Evolutionary conservation across 1,284 basidiomycete genomes (phyloP), one percentile per base, ranked within the genome.

Genomic region (Coniferiporia weirii): DNA sequence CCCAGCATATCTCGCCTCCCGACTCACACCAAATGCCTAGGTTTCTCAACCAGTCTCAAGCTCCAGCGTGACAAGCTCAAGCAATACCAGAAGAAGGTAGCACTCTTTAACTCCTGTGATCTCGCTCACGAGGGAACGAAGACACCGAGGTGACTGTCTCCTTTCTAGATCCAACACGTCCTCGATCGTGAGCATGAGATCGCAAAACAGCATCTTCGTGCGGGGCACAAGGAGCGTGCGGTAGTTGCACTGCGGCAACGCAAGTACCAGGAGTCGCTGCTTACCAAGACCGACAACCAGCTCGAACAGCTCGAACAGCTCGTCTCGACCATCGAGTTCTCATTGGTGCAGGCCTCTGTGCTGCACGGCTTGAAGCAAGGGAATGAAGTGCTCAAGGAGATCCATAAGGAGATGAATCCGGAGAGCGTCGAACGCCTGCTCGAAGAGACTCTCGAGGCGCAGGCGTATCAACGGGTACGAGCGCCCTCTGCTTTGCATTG

Each of bases 311-410:
- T 99, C 54, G 94, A 98, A 72, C 88, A 94, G 64, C 77, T 99
- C 49, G 96, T 95, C 4, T 91, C 91, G 7, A 92, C 89, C 0
- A 98, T 99, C 68, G 96, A 99, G 71, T 98, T 97, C 76, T 93
- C 96, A 0, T 80, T 96, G 59, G 87, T 99, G 47, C 92, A 99
- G 72, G 87, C 93, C 47, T 93, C 94, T 3, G 91, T 99, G 15
- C 71, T 98, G 51, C 92, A 94, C 72, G 96, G 96, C 7, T 74
- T 99, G 46, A 84, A 93, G 71, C 93, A 96, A 74, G 96, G 96
- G 1, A 97, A 92, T 64, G 87, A 91, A 47, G 95, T 98, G 0
- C 77, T 99, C 58, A 93, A 91, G 69, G 85, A 96, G 74, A 91
- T 99, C 43, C 95, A 99, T 72, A 86, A 86, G 68, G 95, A 98